Evolutionary conservation across 129 eudicot species (phyloP).

Genomic region (Logfia minima): DNA sequence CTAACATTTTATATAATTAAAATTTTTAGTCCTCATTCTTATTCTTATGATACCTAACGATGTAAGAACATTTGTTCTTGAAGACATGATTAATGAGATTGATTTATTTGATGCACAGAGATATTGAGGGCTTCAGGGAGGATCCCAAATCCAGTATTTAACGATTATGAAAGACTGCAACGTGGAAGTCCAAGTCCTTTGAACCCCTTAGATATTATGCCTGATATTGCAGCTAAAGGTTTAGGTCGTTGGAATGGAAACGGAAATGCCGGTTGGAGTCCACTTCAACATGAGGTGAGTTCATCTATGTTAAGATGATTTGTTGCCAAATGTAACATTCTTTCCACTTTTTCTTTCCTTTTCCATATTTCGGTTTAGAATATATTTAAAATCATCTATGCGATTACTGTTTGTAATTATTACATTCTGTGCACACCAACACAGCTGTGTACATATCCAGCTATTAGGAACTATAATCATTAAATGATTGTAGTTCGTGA

Average conservation of each 20-base stretch:
- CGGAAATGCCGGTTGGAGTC: slow-evolving; percentile 60
- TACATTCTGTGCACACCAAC: background rate
- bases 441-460: background rate
- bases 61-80: background rate
- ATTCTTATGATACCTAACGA: background rate
- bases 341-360: background rate
- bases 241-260: slow-evolving; percentile 69
- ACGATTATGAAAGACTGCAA: slow-evolving; percentile 72
- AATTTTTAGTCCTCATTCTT: background rate
- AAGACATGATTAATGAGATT: background rate
- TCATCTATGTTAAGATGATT: background rate
- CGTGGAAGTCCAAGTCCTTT: slow-evolving; percentile 87
- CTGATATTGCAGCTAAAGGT: slow-evolving; percentile 54
- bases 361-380: background rate
- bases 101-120: slow-evolving; percentile 14
- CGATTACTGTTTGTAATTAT: background rate
- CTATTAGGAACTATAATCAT: background rate
- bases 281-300: slow-evolving; percentile 70
- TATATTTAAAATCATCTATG: background rate
- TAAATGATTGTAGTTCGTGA: background rate
- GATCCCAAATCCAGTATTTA: slow-evolving; percentile 64
- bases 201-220: slow-evolving; percentile 51
- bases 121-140: slow-evolving; percentile 64
- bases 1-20: background rate
- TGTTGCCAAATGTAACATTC: background rate